phyloP scores from a whole-genome alignment of 371 early-diverging fungal genomes.

The Mucor piriformis region DNA sequence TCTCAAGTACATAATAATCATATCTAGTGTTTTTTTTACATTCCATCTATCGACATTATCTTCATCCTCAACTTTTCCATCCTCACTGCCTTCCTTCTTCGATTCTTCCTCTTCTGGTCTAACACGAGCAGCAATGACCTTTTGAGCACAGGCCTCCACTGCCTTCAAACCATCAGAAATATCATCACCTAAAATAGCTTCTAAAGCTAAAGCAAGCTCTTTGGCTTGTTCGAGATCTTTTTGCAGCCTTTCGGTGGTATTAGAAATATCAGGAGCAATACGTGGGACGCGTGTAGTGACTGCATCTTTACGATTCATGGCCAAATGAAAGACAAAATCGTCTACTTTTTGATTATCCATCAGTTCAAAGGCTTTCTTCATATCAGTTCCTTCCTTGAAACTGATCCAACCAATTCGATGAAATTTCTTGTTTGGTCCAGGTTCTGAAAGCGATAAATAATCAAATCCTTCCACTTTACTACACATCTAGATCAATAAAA shows the following conservation, averaged over 20 bases:
- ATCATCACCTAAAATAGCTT: conserved; percentile 36
- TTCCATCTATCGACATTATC: conserved; percentile 25
- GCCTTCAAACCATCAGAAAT: conserved; percentile 29
- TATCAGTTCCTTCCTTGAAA: conserved; percentile 81
- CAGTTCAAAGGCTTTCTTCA: conserved; percentile 68
- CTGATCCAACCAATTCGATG: conserved; percentile 93
- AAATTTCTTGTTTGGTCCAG: conserved; percentile 80
- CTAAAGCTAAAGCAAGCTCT: conserved; percentile 67
- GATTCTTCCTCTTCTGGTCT: not conserved
- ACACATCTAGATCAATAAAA: conserved; percentile 57
- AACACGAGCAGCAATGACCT: conserved; percentile 24
- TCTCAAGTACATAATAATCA: conserved; percentile 83
- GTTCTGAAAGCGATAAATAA: conserved; percentile 87
- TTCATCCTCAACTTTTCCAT: conserved; percentile 22
- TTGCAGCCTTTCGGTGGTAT: conserved; percentile 64
- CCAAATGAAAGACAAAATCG: conserved; percentile 76
- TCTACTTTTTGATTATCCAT: conserved; percentile 73
- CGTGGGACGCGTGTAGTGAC: conserved; percentile 55
- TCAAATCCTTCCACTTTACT: conserved; percentile 75
- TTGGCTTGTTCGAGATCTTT: conserved; percentile 69
- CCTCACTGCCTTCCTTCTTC: conserved; percentile 14
- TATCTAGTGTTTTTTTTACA: conserved; percentile 74
- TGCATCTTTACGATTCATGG: conserved; percentile 60
- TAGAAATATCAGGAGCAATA: conserved; percentile 65
- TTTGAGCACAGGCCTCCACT: conserved; percentile 39